Evolutionary conservation across 2,329 filamentous ascomycete species (phyloP).

Genomic region (Pseudocercospora eumusae): DNA sequence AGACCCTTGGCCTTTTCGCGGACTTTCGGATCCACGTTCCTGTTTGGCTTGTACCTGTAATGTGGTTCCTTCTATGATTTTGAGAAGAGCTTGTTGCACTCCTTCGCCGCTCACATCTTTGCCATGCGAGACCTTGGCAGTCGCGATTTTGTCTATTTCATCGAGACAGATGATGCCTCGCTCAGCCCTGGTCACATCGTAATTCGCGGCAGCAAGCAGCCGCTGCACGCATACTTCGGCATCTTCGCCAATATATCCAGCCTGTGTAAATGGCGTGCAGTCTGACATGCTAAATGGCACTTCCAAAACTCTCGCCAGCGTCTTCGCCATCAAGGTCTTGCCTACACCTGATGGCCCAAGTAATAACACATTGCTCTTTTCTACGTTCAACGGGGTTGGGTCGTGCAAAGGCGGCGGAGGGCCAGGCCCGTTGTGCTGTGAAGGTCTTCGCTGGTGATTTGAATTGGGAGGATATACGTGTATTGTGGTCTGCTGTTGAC

Average conservation of each 20-base stretch:
- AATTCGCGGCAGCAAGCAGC: conserved; percentile 84
- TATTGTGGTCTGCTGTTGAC: conserved; percentile 58
- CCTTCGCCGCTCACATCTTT: conserved; percentile 95
- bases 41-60: conserved; percentile 88
- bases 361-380: conserved; percentile 92
- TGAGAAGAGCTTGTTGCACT: conserved; percentile 91
- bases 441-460: conserved; percentile 22
- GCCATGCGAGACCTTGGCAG: conserved; percentile 80
- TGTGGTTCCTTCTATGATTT: conserved; percentile 94
- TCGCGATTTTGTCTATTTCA: conserved; percentile 96
- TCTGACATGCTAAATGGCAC: conserved; percentile 95
- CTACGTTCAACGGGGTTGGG: conserved; percentile 68
- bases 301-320: conserved; percentile 85
- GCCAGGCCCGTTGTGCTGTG: conserved; percentile 20
- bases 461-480: conserved; percentile 18
- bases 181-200: conserved; percentile 80
- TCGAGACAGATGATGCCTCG: conserved; percentile 93
- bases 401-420: conserved; percentile 53
- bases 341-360: conserved; percentile 92
- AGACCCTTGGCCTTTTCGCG: conserved; percentile 25
- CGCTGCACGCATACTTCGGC: conserved; percentile 94
- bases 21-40: conserved; percentile 52
- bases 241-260: conserved; percentile 96
- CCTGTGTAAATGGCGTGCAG: conserved; percentile 93
- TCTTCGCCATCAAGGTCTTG: conserved; percentile 94